Conservation (phyloP, 345 rosid species). For the Eucalyptus viminalis region DNA sequence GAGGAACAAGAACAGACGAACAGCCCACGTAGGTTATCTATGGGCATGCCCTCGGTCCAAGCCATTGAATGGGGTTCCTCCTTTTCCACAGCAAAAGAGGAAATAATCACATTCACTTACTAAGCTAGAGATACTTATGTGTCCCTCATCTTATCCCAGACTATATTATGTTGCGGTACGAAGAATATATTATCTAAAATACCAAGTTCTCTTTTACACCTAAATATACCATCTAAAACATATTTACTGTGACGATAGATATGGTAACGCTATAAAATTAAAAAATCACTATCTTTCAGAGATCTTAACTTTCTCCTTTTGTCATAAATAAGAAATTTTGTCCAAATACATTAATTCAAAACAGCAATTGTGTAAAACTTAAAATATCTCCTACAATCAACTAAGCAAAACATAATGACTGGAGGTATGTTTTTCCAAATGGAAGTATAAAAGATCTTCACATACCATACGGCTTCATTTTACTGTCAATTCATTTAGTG, state of each 20-base stretch:
- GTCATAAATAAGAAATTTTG: neutral
- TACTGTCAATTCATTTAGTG: neutral
- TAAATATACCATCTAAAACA: neutral
- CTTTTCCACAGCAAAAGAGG: neutral
- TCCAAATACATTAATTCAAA: neutral
- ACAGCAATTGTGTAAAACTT: neutral
- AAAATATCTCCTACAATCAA: neutral
- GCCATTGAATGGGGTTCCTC: neutral
- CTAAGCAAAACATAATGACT: neutral
- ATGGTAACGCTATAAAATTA: neutral
- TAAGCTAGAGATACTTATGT: neutral
- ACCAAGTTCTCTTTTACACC: neutral
- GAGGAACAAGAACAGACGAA: neutral
- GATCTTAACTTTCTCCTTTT: neutral
- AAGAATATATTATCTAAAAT: no score
- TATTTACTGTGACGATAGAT: neutral
- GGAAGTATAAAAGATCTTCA: neutral
- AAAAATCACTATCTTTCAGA: neutral
- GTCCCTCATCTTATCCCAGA: no score
- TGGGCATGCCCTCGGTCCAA: neutral
- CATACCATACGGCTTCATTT: neutral
- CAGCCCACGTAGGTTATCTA: neutral
- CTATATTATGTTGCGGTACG: no score
- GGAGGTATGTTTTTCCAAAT: neutral
- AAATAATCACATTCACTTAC: neutral